A percentile compares a stretch with the other conserved stretches of the same genome.
Conservation (phyloP, 75 land plant genomes). For the Cryptomeria japonica region DNA sequence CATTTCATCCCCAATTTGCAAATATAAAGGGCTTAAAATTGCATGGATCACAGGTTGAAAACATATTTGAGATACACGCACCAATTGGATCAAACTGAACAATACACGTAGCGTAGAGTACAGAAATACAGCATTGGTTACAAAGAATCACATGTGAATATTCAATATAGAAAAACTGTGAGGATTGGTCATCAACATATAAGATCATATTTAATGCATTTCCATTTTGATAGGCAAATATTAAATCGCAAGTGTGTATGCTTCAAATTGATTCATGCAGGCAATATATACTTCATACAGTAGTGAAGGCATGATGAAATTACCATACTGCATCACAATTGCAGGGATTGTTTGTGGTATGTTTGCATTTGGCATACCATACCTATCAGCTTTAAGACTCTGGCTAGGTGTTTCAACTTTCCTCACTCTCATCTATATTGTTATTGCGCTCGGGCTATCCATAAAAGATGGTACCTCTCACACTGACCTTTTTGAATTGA, state of each 20-base stretch:
- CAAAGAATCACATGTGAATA: background rate
- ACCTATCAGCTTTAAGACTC: slow-evolving; percentile 64
- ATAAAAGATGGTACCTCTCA: slow-evolving; percentile 53
- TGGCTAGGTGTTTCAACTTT: slow-evolving; percentile 68
- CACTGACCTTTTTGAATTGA: background rate
- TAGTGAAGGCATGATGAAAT: slow-evolving; percentile 51
- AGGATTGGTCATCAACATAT: background rate
- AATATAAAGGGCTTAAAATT: background rate
- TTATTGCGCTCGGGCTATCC: slow-evolving; percentile 48
- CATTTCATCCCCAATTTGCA: background rate
- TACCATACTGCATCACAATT: slow-evolving; percentile 67
- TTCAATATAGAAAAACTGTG: background rate
- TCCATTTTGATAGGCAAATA: background rate
- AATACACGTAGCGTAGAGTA: background rate
- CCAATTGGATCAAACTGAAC: background rate
- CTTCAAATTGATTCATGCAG: slow-evolving; percentile 35
- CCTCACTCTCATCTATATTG: slow-evolving; percentile 61
- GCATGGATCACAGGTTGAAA: background rate
- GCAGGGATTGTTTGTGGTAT: slow-evolving; percentile 60
- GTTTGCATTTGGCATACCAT: slow-evolving; percentile 79
- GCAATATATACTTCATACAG: slow-evolving; percentile 57
- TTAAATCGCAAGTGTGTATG: background rate
- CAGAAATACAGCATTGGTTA: background rate
- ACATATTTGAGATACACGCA: background rate
- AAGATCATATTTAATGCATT: slow-evolving; percentile 2